Evolutionary conservation across 2,329 filamentous ascomycete species (phyloP).

Genomic region (Colletotrichum magnum): DNA sequence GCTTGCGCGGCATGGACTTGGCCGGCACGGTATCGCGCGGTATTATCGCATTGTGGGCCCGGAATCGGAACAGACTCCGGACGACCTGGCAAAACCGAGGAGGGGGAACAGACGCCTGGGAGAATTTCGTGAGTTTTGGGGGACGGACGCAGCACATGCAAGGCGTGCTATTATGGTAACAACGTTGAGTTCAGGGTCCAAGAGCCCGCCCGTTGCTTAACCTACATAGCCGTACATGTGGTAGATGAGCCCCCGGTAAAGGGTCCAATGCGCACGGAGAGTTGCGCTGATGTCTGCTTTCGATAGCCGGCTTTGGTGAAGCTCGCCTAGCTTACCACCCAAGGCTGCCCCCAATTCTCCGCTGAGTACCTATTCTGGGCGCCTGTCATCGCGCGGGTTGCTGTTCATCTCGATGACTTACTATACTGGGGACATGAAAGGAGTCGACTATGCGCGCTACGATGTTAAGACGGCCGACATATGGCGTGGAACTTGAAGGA

Average conservation of each 20-base stretch:
- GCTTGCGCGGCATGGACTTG: constrained; percentile 25
- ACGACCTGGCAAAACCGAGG: neutral
- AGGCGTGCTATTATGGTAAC: constrained; percentile 1
- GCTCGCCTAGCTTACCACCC: too few species aligned
- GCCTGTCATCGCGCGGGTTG: neutral
- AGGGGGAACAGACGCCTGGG: neutral
- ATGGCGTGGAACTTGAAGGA: neutral
- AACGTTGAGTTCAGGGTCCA: constrained; percentile 12
- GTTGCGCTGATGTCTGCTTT: constrained; percentile 18
- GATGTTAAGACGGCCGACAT: neutral
- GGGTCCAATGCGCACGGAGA: constrained; percentile 13
- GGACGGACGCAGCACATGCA: neutral
- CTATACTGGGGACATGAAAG: constrained; percentile 17
- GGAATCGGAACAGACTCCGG: constrained; percentile 32
- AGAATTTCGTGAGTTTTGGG: neutral
- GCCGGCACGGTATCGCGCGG: constrained; percentile 1
- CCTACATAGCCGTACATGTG: neutral
- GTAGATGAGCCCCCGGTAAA: constrained; percentile 2
- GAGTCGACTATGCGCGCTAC: neutral
- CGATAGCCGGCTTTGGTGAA: neutral
- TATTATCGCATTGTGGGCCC: neutral
- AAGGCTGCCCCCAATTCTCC: too few species aligned
- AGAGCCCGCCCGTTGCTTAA: constrained; percentile 17
- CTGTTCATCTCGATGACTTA: constrained; percentile 8
- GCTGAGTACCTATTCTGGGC: too few species aligned